These are phyloP conservation scores for Teunomyces aglyptinius DNA, from an alignment of 805 yeast genomes.

Conservation along the genomic window DNA sequence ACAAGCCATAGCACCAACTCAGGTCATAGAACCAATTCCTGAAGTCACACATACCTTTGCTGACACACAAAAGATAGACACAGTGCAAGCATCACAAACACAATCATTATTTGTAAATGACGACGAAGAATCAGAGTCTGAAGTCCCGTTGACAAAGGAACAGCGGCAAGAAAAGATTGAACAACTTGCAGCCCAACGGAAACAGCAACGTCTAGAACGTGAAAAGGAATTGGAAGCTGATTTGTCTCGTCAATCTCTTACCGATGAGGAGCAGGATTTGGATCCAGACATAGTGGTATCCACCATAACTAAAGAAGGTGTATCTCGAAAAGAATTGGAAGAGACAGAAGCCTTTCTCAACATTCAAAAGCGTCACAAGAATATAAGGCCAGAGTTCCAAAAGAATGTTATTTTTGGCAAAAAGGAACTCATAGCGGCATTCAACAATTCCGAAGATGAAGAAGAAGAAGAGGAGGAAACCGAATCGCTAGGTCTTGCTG, in stretches of 20 bases:
- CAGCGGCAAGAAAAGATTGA: conserved; percentile 16
- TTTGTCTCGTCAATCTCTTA: conserved; percentile 28
- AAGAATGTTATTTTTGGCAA: conserved; percentile 27
- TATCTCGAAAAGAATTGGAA: conserved; percentile 25
- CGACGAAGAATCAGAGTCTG: not conserved
- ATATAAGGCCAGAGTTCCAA: conserved; percentile 31
- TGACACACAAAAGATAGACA: not conserved
- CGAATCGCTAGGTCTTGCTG: conserved; percentile 7
- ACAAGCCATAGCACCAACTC: conserved; percentile 6
- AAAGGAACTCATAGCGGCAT: conserved; percentile 32
- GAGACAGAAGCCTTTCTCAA: conserved; percentile 34
- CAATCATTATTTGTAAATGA: not conserved
- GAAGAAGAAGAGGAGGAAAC: conserved; percentile 13
- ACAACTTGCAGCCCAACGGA: conserved; percentile 19
- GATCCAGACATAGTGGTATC: conserved; percentile 23
- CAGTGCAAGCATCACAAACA: not conserved
- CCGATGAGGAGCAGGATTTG: conserved; percentile 42
- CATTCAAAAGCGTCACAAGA: conserved; percentile 29
- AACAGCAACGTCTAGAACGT: conserved; percentile 13
- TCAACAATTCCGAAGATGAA: conserved; percentile 19
- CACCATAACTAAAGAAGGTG: conserved; percentile 10
- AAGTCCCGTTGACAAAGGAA: conserved; percentile 12
- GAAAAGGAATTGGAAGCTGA: conserved; percentile 30
- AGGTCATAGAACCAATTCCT: conserved; percentile 3
- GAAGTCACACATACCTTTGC: not conserved